These are phyloP conservation scores for Debaryomyces hansenii DNA, from an alignment of 805 yeast genomes.

Conservation along the genomic window DNA sequence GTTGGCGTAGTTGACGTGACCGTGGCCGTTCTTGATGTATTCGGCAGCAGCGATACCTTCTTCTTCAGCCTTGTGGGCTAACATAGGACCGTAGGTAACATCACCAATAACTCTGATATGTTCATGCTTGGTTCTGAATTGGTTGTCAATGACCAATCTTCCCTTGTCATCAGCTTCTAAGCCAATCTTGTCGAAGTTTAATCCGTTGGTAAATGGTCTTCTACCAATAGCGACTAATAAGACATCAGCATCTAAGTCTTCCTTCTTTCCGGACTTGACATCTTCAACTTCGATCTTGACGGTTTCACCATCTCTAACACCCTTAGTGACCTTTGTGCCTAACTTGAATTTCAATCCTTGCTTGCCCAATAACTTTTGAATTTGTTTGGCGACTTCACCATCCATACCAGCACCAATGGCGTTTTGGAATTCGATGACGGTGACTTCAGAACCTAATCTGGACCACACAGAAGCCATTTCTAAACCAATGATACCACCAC, in stretches of 20 bases:
- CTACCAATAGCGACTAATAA: constrained; percentile 97
- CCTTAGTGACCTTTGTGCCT: constrained; percentile 87
- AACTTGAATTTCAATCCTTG: constrained; percentile 94
- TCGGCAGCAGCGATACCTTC: constrained; percentile 99
- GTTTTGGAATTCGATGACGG: constrained; percentile 86
- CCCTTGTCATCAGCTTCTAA: constrained; percentile 90
- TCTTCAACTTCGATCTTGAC: constrained; percentile 89
- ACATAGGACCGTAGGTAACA: constrained; percentile 97
- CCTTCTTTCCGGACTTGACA: constrained; percentile 80
- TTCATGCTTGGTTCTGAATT: constrained; percentile 87
- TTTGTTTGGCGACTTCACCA: constrained; percentile 84
- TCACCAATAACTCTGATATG: constrained; percentile 98
- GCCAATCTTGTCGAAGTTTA: constrained; percentile 85
- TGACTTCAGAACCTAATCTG: constrained; percentile 93
- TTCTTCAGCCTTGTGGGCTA: constrained; percentile 99
- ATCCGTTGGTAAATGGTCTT: constrained; percentile 92
- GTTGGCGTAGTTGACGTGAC: constrained; percentile 97
- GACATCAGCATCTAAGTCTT: constrained; percentile 83
- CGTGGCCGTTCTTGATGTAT: constrained; percentile 88
- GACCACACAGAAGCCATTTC: constrained; percentile 99
- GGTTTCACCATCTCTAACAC: constrained; percentile 82
- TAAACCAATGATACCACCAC: constrained; percentile 99
- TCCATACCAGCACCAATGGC: constrained; percentile 99
- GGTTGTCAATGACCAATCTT: constrained; percentile 89
- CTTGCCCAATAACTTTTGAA: constrained; percentile 87